Evolutionary conservation across 768 basidiomycete species (phyloP), one percentile per base, ranked within the genome.

Genomic region (Fomitopsis serialis): DNA sequence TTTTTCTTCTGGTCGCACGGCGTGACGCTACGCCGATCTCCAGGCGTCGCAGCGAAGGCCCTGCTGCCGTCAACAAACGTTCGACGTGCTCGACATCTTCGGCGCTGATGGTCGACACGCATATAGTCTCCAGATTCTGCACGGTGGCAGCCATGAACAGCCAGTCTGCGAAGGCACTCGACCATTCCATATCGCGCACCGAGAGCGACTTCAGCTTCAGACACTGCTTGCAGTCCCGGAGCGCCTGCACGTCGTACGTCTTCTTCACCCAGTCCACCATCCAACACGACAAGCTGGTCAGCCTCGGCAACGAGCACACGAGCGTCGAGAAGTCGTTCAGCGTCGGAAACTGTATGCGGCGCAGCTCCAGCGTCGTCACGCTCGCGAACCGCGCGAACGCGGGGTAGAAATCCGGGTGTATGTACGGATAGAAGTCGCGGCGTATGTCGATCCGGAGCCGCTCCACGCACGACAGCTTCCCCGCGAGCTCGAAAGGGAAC

Each of bases 201-300:
- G 10, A 2, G 24, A 51, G 42, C n/a, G 10, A 19, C 22, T 19
- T 6, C 15, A 51, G 50, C 13, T 17, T 21, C 22, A 43, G 40
- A 11, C 40, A 36, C 19, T 15, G 12, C 6, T 42, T 36, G 40
- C 23, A 6, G 25, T 17, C 22, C 10, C 21, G 15, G 40, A 42
- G 35, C 40, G 50, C 27, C 4, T 21, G 6, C 23, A 23, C n/a
- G 48, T 49, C 48, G 25, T 49, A 40, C 35, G 48, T 24, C 48
- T 49, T 49, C 35, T 22, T 17, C 19, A 40, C 36, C 48, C 48
- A 49, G 48, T 27, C 36, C 4, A 49, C 48, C 48, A n/a, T 17
- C 48, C 37, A 29, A 40, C 50, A 51, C 17, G 21, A 6, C 3
- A 51, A 40, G 42, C 6, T n/a, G 10, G 13, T 13, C 12, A 51